These are phyloP conservation scores for Jaapia argillacea DNA, from an alignment of 768 basidiomycete species.

Conservation along the genomic window DNA sequence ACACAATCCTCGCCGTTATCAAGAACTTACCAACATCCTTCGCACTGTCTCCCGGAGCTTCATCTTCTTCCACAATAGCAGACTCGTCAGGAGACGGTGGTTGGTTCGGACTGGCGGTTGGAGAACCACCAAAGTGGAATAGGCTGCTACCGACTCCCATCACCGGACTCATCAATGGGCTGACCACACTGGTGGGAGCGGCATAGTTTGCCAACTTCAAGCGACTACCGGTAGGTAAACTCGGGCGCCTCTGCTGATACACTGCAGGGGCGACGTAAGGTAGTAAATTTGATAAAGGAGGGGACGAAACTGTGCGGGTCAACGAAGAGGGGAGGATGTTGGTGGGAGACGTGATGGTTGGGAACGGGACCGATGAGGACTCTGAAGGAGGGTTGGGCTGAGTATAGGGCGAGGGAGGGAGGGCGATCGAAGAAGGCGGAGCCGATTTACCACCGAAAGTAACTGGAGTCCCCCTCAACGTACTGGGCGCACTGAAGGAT, in stretches of 20 bases:
- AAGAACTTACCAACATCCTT: too few species aligned
- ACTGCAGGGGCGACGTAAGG: neutral
- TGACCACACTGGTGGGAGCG: neutral
- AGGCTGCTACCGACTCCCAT: neutral
- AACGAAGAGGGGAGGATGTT: constrained; percentile 4
- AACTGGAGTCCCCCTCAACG: constrained; percentile 16
- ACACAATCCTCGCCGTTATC: too few species aligned
- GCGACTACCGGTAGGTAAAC: neutral
- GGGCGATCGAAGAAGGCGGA: neutral
- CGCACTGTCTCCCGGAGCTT: too few species aligned
- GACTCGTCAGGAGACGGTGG: too few species aligned
- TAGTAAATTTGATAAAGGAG: neutral
- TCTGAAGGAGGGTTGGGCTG: neutral
- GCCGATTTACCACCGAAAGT: constrained; percentile 5
- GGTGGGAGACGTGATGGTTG: neutral
- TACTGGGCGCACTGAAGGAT: constrained; percentile 20
- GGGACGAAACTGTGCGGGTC: constrained; percentile 4
- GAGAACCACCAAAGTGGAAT: too few species aligned
- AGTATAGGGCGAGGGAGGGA: neutral
- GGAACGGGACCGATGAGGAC: neutral
- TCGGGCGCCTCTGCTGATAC: neutral
- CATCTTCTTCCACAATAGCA: too few species aligned
- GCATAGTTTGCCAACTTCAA: neutral
- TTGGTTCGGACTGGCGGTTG: too few species aligned
- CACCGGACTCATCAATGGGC: neutral